Conservation (phyloP, 2,329 filamentous ascomycete species). For the Tricladium varicosporioides region DNA sequence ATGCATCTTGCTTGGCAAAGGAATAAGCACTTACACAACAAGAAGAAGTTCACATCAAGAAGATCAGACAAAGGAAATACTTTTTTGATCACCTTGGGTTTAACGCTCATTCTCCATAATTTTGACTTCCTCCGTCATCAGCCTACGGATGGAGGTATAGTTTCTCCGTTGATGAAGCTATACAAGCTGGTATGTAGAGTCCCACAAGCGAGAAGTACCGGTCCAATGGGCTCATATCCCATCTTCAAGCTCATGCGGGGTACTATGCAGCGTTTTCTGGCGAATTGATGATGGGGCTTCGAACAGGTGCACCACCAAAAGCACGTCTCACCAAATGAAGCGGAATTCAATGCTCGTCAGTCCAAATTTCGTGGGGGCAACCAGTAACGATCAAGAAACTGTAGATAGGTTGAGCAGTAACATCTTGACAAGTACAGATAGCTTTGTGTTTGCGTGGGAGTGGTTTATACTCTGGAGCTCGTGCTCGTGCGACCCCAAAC, state of each 20-base stretch:
- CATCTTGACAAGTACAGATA: neutral
- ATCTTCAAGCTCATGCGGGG: neutral
- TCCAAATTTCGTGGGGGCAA: neutral
- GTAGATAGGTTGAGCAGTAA: neutral
- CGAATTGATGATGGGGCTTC: neutral
- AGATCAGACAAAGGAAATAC: neutral
- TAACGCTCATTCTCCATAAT: no score
- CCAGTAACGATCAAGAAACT: no score
- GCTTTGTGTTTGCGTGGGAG: neutral
- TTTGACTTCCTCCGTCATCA: no score
- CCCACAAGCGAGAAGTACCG: neutral
- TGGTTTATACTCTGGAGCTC: neutral
- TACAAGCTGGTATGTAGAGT: no score
- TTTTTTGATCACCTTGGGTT: neutral
- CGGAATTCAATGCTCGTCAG: neutral
- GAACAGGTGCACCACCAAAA: neutral
- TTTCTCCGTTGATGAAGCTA: no score
- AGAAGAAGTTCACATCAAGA: no score
- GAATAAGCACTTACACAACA: no score
- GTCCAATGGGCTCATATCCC: neutral
- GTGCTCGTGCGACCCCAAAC: neutral
- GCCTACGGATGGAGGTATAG: no score
- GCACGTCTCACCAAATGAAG: neutral
- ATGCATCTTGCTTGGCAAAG: slow-evolving; percentile 12
- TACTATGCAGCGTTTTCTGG: neutral